Conservation (phyloP, 176 grass and related monocot species). For the Avena eriantha region DNA sequence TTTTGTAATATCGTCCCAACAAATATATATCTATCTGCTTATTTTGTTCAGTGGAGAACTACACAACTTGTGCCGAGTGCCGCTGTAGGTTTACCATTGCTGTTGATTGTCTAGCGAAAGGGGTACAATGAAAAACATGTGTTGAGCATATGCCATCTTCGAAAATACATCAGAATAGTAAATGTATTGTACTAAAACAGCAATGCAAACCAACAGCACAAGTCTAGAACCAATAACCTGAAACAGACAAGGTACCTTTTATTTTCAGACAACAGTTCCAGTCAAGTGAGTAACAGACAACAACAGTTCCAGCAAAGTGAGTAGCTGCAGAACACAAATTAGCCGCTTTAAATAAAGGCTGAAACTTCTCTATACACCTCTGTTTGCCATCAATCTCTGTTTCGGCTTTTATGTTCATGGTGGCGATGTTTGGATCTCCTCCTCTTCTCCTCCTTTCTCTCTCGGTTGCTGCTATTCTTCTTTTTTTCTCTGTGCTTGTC, state of each 20-base stretch:
- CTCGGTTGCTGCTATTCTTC: constrained; percentile 12
- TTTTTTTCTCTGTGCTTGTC: constrained; percentile 34
- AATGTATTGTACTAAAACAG: not conserved
- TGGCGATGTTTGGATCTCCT: constrained; percentile 45
- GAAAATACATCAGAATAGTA: not conserved
- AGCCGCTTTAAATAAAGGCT: not conserved
- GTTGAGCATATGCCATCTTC: not conserved
- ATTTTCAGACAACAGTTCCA: not conserved
- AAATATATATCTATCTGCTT: not conserved
- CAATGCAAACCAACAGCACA: not conserved
- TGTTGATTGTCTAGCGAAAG: not conserved
- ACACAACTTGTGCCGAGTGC: not conserved
- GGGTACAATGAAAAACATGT: not conserved
- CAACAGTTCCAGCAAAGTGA: not conserved
- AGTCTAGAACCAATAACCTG: not conserved
- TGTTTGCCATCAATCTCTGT: constrained; percentile 39
- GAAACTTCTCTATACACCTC: not conserved
- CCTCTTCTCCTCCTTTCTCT: constrained; percentile 41
- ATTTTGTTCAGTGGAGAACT: not conserved
- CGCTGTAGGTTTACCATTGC: not conserved
- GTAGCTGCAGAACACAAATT: not conserved
- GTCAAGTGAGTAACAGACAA: not conserved
- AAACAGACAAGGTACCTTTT: not conserved
- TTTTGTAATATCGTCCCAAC: not conserved
- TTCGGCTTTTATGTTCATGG: constrained; percentile 48